Base-by-base conservation (phyloP, 345 rosid genomes). In the Salix purpurea region DNA sequence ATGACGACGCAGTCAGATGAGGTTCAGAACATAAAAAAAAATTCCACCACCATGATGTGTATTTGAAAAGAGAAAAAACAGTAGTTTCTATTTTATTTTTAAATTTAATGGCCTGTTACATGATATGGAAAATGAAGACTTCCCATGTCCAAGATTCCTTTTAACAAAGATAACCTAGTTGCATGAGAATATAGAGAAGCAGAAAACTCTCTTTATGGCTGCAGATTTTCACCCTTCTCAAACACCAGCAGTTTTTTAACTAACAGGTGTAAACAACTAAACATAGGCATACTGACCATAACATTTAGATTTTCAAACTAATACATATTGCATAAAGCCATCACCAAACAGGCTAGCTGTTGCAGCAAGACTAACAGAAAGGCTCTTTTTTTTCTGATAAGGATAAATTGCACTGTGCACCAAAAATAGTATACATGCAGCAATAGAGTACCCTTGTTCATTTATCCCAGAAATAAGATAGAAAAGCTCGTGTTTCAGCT, bases 391-490 rank as follows among this genome's bases (percentile, higher is more conserved):
- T 26, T 30, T 28, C 34, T 39, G 54, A 71, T 16, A 69, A 61
- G 23, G 50, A 50, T 64, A 30, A 28, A 39, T 77, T 39, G 19
- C n/a, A 64, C 23, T n/a, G 73, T 37, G 34, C 65, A 26, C 30
- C 30, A 70, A 77, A 54, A 62, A 76, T 15, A 10, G 44, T 36
- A 14, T 28, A 62, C 5, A 67, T 61, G 70, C 62, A 54, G 73
- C 28, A 46, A 54, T 23, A 36, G 46, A 74, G 64, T 83, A 84
- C 85, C 79, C 69, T 60, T 82, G 77, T 78, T 81, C 86, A 84
- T 70, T 71, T 71, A 73, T 66, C 64, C 70, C 66, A 66, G 67
- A 58, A 32, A 78, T 30, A 36, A n/a, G 65, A 30, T 40, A 62
- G 21, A n/a, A 76, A 42, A 58, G 56, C 66, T 21, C 48, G 23